phyloP scores from a whole-genome alignment of 306 rosid genomes.

The Fragaria vesca region DNA sequence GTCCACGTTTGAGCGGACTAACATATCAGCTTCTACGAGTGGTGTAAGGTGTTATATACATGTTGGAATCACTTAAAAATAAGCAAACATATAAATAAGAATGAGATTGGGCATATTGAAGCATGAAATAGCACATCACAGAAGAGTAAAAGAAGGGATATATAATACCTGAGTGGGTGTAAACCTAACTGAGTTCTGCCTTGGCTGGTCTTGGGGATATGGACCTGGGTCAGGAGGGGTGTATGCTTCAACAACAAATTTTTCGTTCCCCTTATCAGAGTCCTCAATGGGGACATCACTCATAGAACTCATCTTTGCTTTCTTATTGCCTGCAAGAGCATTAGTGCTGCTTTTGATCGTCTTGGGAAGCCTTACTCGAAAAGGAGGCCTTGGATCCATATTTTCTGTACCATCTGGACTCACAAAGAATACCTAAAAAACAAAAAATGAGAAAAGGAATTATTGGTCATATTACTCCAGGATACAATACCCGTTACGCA shows the following conservation, averaged over 20 bases:
- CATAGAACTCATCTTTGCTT: constrained; percentile 40
- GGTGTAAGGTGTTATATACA: not conserved
- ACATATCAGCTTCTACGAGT: not conserved
- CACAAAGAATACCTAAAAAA: constrained; percentile 60
- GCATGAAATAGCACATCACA: not conserved
- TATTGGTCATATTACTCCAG: not conserved
- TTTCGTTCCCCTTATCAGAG: constrained; percentile 54
- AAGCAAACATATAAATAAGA: not conserved
- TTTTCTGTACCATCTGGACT: constrained; percentile 58
- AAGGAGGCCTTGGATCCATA: constrained; percentile 76
- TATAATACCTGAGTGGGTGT: constrained; percentile 81
- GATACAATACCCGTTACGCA: not conserved
- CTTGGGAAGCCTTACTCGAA: constrained; percentile 75
- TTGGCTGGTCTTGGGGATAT: constrained; percentile 98
- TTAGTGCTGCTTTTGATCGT: constrained; percentile 48
- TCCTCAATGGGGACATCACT: constrained; percentile 38
- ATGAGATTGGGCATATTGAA: not conserved
- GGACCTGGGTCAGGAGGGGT: constrained; percentile 97
- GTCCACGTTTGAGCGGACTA: not conserved
- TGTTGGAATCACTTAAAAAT: not conserved
- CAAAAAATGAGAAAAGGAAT: constrained; percentile 25
- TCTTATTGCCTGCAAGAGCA: constrained; percentile 50
- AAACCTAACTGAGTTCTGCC: constrained; percentile 88
- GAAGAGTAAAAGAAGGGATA: constrained; percentile 19
- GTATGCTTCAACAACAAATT: constrained; percentile 69